Evolutionary conservation across 169 alveolate genomes (phyloP).

Genomic region (Eimeria maxima): DNA sequence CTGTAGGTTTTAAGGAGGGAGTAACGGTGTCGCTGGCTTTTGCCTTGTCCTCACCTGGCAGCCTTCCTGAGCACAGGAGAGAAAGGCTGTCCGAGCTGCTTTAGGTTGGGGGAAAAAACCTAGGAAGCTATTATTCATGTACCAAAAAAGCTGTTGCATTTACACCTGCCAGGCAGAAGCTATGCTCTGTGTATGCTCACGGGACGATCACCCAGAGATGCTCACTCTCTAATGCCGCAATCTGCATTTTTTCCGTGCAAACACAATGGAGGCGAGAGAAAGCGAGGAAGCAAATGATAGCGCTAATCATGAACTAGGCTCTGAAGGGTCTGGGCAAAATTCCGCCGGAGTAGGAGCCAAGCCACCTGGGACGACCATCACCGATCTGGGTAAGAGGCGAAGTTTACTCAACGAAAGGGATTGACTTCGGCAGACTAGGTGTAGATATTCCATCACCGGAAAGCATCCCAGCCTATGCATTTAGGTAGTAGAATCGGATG

Average conservation of each 20-base stretch:
- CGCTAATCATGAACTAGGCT: not conserved
- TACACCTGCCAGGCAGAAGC: not conserved
- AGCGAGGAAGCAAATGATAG: not conserved
- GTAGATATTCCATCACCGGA: not conserved
- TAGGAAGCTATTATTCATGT: not conserved
- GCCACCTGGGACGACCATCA: not conserved
- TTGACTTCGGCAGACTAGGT: not conserved
- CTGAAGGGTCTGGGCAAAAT: not conserved
- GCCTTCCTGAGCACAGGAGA: not conserved
- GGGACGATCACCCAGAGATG: not conserved
- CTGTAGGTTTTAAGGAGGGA: not conserved
- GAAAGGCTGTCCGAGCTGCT: conserved; percentile 20
- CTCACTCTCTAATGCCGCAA: not conserved
- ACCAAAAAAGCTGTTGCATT: not conserved
- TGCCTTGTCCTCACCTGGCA: not conserved
- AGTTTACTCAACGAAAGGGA: not conserved
- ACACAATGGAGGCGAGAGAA: not conserved
- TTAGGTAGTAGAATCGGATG: not conserved
- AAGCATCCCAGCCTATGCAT: not conserved
- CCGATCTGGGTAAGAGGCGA: not conserved
- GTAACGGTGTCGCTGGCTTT: not conserved
- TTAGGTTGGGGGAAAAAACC: not conserved
- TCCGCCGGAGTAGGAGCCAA: not conserved
- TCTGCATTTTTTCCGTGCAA: not conserved
- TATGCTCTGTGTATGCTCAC: not conserved